Conservation (phyloP, 495 filamentous ascomycete genomes). For the Sabuloglossum arenarium region DNA sequence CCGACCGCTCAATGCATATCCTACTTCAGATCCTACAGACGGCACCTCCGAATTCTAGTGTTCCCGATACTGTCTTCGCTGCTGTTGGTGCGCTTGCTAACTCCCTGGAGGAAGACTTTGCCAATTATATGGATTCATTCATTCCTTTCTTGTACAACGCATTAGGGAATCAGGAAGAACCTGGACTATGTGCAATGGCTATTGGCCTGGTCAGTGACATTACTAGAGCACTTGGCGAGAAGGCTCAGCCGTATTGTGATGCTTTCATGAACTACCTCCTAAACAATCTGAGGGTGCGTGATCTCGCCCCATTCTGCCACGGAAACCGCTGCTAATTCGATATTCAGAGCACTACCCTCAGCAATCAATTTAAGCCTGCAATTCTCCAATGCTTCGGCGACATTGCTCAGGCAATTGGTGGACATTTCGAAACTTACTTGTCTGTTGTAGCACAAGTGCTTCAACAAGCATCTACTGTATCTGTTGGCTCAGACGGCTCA, state of each 20-base stretch:
- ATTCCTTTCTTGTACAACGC: conserved; percentile 79
- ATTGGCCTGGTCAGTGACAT: conserved; percentile 95
- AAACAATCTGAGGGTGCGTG: conserved; percentile 54
- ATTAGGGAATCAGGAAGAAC: conserved; percentile 85
- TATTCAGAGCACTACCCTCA: conserved; percentile 40
- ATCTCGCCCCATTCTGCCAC: neutral
- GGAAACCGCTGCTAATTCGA: conserved; percentile 13
- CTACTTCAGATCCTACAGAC: conserved; percentile 59
- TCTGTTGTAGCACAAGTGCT: conserved; percentile 81
- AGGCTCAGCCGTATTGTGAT: conserved; percentile 85
- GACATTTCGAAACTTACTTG: conserved; percentile 81
- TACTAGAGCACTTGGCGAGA: conserved; percentile 70
- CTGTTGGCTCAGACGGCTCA: conserved; percentile 41
- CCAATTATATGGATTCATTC: conserved; percentile 93
- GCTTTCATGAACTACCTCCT: conserved; percentile 92
- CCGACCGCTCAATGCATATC: conserved; percentile 80
- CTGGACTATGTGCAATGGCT: conserved; percentile 83
- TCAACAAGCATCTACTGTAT: conserved; percentile 73
- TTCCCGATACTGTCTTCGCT: conserved; percentile 83
- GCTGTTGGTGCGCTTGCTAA: conserved; percentile 70
- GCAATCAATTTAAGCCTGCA: conserved; percentile 94
- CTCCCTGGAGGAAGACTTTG: conserved; percentile 76
- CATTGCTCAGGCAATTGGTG: conserved; percentile 87
- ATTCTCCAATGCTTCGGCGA: conserved; percentile 97
- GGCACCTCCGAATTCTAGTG: conserved; percentile 71